Evolutionary conservation across 2,329 filamentous ascomycete species (phyloP), one percentile per base, ranked within the genome.

Genomic region (Periconia macrospinosa): DNA sequence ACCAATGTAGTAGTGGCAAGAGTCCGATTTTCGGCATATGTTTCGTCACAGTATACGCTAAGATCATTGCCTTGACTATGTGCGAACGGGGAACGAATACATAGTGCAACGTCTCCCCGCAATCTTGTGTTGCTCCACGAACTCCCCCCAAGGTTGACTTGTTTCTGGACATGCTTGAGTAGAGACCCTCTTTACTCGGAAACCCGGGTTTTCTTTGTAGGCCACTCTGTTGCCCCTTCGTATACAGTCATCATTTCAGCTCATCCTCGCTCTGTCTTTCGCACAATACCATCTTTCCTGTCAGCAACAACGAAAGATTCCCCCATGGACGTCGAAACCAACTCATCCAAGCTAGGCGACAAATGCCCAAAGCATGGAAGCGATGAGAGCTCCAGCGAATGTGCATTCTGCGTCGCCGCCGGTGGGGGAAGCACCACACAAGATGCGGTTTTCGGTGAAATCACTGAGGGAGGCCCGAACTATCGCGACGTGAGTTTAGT

Each of bases 381-480:
- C 5, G 15, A 37, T n/a, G 15, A 37, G 33, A 37, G 15, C 33
- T n/a, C 33, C 5, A n/a, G 15, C 15, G 33, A 37, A 5, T 14
- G 33, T 10, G 11, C 5, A 37, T 37, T n/a, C 11, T 14, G 11
- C 11, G 33, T 14, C 33, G 11, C 33, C 3, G 15, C 33, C 11
- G 33, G 6, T 5, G 11, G 15, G 11, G 33, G 11, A 6, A 37
- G 11, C 33, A 13, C 33, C 3, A 37, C 33, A 13, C 11, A 52
- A 13, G 64, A 67, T 54, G 64, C 58, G 45, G 75, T 90, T 50
- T 78, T 80, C 53, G 88, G 88, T 30, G 75, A 75, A 20, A 58
- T 67, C 11, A 61, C 52, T 1, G 64, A 67, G 45, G 66, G 63
- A 51, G 76, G 82, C 40, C 86, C 86, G 1, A 83, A 86, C 59